A percentile compares a stretch with the other conserved stretches of the same genome.
Conservation (phyloP, 345 rosid genomes). For the Citrus medica region DNA sequence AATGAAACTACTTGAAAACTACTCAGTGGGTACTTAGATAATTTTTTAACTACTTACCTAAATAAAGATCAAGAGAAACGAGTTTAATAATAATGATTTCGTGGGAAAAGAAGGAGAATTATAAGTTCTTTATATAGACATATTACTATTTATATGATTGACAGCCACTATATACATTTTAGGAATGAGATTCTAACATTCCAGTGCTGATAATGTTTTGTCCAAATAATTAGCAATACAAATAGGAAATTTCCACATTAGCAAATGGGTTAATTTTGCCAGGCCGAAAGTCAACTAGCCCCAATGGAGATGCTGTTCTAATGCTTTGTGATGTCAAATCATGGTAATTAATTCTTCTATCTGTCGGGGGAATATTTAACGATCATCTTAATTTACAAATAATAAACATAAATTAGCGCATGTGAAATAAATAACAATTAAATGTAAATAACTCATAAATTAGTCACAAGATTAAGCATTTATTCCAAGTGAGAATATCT, state of each 20-base stretch:
- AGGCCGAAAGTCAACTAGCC: constrained; percentile 15
- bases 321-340: constrained; percentile 21
- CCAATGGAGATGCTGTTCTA: neutral
- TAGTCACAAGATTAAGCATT: neutral
- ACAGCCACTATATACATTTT: too few species aligned
- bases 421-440: neutral
- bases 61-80: neutral
- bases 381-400: too few species aligned
- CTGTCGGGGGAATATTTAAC: too few species aligned
- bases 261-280: constrained; percentile 14
- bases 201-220: neutral
- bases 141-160: neutral
- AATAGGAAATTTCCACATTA: constrained; percentile 26
- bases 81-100: neutral
- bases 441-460: too few species aligned
- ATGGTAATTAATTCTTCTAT: neutral
- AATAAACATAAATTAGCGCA: neutral
- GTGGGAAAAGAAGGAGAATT: neutral
- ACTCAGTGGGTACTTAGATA: rapidly evolving
- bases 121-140: neutral
- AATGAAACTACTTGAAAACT: too few species aligned
- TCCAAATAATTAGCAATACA: constrained; percentile 10
- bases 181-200: neutral
- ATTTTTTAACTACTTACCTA: neutral
- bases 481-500: neutral